Evolutionary conservation across 306 rosid genomes (phyloP), one percentile per base, ranked within the genome.

Genomic region (Trichosanthes truncata): DNA sequence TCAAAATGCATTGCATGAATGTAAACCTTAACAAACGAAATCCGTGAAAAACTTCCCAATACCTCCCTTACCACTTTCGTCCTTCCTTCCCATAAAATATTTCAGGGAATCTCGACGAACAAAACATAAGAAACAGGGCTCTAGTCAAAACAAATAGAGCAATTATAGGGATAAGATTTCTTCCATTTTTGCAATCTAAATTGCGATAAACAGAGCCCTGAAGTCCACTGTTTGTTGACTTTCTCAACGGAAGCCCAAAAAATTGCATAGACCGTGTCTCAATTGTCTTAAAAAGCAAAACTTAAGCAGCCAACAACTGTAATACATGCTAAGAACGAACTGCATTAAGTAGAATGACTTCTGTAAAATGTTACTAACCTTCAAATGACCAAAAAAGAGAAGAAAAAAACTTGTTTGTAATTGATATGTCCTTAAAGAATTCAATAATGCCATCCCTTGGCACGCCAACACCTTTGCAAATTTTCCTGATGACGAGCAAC

Each of bases 391-490:
- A 23, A 72, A 49, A 14, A 66, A 38, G 25, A 74, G 78, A 48
- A 51, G 57, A 29, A 29, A 29, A 52, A 4, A 14, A n/a, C 38
- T 35, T 11, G 51, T 40, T 55, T 0, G 51, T 14, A 55, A 10
- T 11, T 6, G 48, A 23, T n/a, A 76, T n/a, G 67, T 45, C 13
- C 9, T 6, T 17, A n/a, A 69, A 71, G 74, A 65, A 7, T 81
- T 90, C 90, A 94, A 52, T 89, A 92, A 81, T 94, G 98, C 98
- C 97, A 94, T 38, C 98, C 98, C 31, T 79, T 94, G 53, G 91
- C 62, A 55, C 90, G 95, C 98, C 97, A 91, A 83, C 78, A 84
- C 76, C 85, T 89, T 80, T 85, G 86, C 4, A 91, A 87, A 66
- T 86, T 91, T 45, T 92, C 89, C 71, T 76, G 77, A 21, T 69